These are phyloP conservation scores for Murraya koenigii DNA, from an alignment of 345 rosid species.

Conservation along the genomic window DNA sequence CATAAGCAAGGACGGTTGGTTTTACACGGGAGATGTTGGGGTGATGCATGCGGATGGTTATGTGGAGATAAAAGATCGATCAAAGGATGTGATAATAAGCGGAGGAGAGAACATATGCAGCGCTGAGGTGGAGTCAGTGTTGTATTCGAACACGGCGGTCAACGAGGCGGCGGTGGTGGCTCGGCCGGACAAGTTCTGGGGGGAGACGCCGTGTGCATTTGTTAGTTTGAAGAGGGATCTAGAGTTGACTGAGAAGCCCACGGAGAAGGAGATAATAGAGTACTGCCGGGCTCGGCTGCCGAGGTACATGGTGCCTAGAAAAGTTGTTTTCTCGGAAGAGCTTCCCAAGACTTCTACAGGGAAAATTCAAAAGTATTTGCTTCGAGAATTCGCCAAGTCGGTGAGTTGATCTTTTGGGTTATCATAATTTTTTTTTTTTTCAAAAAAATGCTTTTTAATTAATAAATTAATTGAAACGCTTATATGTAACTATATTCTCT, in stretches of 20 bases:
- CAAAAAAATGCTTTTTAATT: too few species aligned
- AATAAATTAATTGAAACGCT: too few species aligned
- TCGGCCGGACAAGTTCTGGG: conserved; percentile 32
- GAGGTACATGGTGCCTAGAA: conserved; percentile 36
- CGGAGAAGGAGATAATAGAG: conserved; percentile 22
- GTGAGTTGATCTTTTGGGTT: not conserved
- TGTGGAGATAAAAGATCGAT: conserved; percentile 37
- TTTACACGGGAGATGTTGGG: conserved; percentile 31
- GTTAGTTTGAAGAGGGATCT: conserved; percentile 27
- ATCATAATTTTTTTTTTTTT: too few species aligned
- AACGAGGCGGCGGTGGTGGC: conserved; percentile 39
- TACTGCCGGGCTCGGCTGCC: conserved; percentile 29
- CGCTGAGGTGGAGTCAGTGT: conserved; percentile 29
- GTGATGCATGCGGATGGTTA: conserved; percentile 36
- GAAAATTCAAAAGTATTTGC: conserved; percentile 30
- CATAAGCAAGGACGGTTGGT: conserved; percentile 25
- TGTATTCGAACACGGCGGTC: conserved; percentile 28
- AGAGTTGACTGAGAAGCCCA: not conserved
- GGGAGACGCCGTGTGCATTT: conserved; percentile 40
- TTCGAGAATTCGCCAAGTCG: conserved; percentile 22
- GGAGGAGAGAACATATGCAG: conserved; percentile 41
- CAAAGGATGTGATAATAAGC: conserved; percentile 34
- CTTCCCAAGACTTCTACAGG: conserved; percentile 37
- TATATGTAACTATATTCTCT: too few species aligned
- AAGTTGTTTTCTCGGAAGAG: conserved; percentile 25